Conservation (phyloP, 164 flowering plant species). For the Paratinospora sagittata region DNA sequence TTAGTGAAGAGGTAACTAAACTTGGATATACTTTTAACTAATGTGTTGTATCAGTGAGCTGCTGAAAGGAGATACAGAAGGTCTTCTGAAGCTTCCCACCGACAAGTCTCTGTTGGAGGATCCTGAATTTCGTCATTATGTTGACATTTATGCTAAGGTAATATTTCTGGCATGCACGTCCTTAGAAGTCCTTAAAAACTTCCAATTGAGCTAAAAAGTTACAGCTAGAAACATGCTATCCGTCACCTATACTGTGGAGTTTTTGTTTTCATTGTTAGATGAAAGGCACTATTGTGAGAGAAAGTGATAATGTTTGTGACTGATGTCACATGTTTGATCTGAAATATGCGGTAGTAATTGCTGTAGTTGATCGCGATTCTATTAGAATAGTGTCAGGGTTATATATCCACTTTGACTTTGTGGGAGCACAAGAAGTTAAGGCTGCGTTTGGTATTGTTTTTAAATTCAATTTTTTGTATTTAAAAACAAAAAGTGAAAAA, state of each 20-base stretch:
- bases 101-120: conserved; percentile 62
- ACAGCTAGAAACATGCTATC: not conserved
- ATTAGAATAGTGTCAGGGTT: not conserved
- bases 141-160: conserved; percentile 79
- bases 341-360: no score
- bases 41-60: conserved; percentile 50
- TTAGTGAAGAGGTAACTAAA: not conserved
- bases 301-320: no score
- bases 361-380: no score
- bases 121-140: conserved; percentile 59
- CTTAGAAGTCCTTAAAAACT: not conserved
- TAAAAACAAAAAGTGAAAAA: no score
- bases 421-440: not conserved
- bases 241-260: not conserved
- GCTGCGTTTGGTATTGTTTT: no score
- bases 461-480: no score
- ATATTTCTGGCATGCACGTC: conserved; percentile 6
- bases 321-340: no score
- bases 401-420: not conserved
- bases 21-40: conserved; percentile 8
- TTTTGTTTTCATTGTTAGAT: not conserved
- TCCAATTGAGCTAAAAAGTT: not conserved
- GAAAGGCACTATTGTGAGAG: not conserved
- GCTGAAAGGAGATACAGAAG: conserved; percentile 49
- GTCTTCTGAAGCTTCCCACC: conserved; percentile 65